These are phyloP conservation scores for Neoboletus magnificus DNA, from an alignment of 768 basidiomycete genomes.

Conservation along the genomic window DNA sequence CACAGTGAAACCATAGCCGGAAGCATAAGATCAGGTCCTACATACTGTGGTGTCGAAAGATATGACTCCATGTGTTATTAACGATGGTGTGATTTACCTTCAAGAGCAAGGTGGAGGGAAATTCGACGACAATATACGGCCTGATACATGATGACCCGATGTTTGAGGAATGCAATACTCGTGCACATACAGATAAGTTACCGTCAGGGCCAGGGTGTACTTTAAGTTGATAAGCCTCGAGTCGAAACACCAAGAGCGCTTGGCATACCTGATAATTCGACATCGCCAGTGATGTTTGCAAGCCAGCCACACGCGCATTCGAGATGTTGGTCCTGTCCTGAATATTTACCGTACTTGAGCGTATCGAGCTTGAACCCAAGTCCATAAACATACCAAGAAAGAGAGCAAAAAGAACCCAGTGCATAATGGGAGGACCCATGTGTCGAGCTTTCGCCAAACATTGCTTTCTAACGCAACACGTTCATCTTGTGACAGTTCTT, in stretches of 20 bases:
- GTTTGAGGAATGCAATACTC: not conserved
- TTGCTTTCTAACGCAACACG: conserved; percentile 29
- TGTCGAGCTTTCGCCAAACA: conserved; percentile 51
- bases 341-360: not conserved
- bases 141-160: conserved; percentile 9
- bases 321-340: conserved; percentile 47
- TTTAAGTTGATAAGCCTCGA: conserved; percentile 4
- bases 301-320: conserved; percentile 59
- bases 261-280: conserved; percentile 27
- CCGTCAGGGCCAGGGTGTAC: conserved; percentile 35
- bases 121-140: conserved; percentile 53
- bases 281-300: conserved; percentile 47
- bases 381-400: conserved; percentile 41
- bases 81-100: conserved; percentile 33
- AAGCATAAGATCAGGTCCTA: conserved; percentile 55
- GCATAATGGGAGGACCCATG: conserved; percentile 46
- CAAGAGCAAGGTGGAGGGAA: conserved; percentile 58
- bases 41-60: conserved; percentile 16
- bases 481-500: conserved; percentile 9
- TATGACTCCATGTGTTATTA: not conserved
- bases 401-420: conserved; percentile 48
- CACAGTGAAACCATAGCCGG: conserved; percentile 61
- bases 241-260: not conserved
- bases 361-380: not conserved
- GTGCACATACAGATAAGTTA: conserved; percentile 25